These are phyloP conservation scores for Aspergillus biplanus DNA, from an alignment of 495 filamentous ascomycete genomes.

Conservation along the genomic window DNA sequence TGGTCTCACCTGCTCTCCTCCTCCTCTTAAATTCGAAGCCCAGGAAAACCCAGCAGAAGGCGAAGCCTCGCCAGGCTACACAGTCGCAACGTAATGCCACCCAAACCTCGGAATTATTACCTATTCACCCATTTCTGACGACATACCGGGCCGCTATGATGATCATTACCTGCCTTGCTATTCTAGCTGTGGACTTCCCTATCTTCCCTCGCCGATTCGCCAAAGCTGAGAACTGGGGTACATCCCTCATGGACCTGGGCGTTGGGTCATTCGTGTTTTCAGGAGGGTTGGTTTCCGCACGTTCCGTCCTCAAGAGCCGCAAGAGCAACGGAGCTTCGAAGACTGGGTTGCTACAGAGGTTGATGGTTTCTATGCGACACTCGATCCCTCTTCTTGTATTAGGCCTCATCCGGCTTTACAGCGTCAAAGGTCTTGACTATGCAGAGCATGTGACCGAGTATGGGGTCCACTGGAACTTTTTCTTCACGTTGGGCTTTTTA, in stretches of 20 bases:
- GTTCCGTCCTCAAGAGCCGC: conserved; percentile 77
- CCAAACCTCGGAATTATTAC: conserved; percentile 55
- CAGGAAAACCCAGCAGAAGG: conserved; percentile 52
- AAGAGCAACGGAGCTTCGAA: conserved; percentile 39
- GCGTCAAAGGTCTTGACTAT: conserved; percentile 93
- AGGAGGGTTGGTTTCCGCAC: conserved; percentile 86
- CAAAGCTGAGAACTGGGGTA: conserved; percentile 98
- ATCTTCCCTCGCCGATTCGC: conserved; percentile 93
- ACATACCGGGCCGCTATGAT: conserved; percentile 90
- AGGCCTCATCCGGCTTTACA: conserved; percentile 79
- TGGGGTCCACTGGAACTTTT: conserved; percentile 99
- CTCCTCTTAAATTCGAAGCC: conserved; percentile 56
- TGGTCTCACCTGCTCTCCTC: conserved; percentile 69
- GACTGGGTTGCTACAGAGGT: conserved; percentile 52
- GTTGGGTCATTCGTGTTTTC: conserved; percentile 98
- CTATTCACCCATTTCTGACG: conserved; percentile 88
- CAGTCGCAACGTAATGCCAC: conserved; percentile 26
- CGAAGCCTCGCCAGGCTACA: conserved; percentile 57
- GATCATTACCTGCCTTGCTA: conserved; percentile 87
- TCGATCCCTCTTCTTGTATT: conserved; percentile 82
- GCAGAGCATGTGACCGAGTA: conserved; percentile 98
- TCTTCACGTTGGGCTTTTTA: conserved; percentile 91
- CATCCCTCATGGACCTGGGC: conserved; percentile 96
- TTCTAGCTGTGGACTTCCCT: conserved; percentile 95
- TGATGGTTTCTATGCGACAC: conserved; percentile 70